Conservation (phyloP, 176 grass and related monocot species). For the Bonia amplexicaulis region DNA sequence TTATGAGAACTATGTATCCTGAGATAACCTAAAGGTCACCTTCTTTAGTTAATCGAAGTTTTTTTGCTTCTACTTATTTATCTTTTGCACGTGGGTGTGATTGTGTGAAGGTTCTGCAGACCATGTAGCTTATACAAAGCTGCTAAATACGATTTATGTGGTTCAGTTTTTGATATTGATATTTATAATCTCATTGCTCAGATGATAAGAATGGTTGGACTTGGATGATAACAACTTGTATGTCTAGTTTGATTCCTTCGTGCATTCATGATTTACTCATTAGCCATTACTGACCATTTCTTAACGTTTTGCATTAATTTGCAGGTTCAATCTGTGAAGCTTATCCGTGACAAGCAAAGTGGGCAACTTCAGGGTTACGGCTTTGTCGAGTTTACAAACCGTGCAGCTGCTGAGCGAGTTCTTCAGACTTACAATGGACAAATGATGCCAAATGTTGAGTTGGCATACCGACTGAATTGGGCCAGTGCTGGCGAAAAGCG, state of each 20-base stretch:
- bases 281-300: neutral
- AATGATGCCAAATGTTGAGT: slow-evolving; percentile 76
- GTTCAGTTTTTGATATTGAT: neutral
- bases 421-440: slow-evolving; percentile 83
- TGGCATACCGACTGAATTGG: slow-evolving; percentile 84
- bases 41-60: neutral
- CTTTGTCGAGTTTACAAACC: slow-evolving; percentile 81
- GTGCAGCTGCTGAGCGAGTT: slow-evolving; percentile 69
- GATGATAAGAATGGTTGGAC: neutral
- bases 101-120: neutral
- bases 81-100: neutral
- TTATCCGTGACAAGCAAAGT: slow-evolving; percentile 83
- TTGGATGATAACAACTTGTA: neutral
- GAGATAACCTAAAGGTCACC: neutral
- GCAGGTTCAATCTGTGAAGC: slow-evolving; percentile 73
- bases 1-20: neutral
- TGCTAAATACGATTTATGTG: neutral
- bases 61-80: neutral
- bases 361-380: slow-evolving; percentile 88
- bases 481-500: slow-evolving; percentile 89
- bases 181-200: neutral
- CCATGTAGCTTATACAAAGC: neutral
- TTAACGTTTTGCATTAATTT: neutral
- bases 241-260: neutral
- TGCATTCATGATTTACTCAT: neutral